Evolutionary conservation across 2,329 filamentous ascomycete genomes (phyloP).

Genomic region (Beauveria rudraprayagi): DNA sequence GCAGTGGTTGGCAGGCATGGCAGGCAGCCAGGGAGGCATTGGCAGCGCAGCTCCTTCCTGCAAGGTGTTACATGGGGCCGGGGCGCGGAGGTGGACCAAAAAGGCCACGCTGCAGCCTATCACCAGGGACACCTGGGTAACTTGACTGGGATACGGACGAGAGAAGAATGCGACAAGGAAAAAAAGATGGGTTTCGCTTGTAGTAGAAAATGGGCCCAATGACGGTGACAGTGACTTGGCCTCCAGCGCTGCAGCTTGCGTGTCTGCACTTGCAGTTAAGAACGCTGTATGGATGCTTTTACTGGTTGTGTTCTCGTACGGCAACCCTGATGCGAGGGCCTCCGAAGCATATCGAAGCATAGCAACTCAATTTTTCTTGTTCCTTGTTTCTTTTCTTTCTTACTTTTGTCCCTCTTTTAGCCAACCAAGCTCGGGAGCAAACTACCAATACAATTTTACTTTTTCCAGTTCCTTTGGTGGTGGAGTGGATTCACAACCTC

Average conservation of each 20-base stretch:
- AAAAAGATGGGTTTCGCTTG: slow-evolving; percentile 3
- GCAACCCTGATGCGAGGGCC: not conserved
- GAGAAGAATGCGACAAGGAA: not conserved
- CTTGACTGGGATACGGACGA: not conserved
- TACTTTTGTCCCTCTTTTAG: not conserved
- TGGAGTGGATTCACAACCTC: not conserved
- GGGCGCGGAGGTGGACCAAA: not conserved
- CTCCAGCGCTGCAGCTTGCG: too few relatives aligned
- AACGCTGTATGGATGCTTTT: too few relatives aligned
- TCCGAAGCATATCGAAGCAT: too few relatives aligned
- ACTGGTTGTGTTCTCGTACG: too few relatives aligned
- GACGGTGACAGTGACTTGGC: not conserved
- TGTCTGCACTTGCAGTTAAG: too few relatives aligned
- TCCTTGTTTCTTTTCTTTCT: not conserved
- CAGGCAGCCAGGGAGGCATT: not conserved
- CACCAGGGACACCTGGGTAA: not conserved
- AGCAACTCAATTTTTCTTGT: too few relatives aligned
- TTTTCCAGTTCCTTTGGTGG: not conserved
- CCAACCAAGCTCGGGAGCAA: too few relatives aligned
- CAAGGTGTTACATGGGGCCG: not conserved
- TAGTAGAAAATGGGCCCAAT: not conserved
- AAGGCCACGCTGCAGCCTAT: not conserved
- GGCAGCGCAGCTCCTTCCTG: not conserved
- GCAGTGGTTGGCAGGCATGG: not conserved
- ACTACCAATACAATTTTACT: not conserved